A percentile compares a stretch with the other conserved stretches of the same genome.
Conservation (phyloP, 257 asterid species). For the Rhazya stricta region DNA sequence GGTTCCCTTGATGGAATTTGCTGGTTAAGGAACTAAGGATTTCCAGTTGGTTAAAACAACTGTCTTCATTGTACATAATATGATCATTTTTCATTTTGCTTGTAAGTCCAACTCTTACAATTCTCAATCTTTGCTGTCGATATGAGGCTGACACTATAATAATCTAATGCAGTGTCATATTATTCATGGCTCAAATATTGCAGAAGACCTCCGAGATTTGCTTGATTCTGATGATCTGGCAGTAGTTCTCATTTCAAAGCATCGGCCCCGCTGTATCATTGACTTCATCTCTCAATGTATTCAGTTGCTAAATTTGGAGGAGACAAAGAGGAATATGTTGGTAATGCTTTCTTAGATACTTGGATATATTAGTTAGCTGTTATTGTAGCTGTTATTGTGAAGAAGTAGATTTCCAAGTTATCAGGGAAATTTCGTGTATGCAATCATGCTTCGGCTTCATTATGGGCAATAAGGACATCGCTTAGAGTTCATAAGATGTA, state of each 20-base stretch:
- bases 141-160: conserved; percentile 5
- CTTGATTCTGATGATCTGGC: conserved; percentile 75
- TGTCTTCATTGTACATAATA: background rate
- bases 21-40: background rate
- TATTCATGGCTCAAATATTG: conserved; percentile 60
- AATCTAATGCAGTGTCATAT: conserved; percentile 75
- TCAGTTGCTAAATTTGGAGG: conserved; percentile 60
- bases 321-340: conserved; percentile 56
- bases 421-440: background rate
- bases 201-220: conserved; percentile 51
- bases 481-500: background rate
- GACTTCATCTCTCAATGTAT: conserved; percentile 90
- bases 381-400: background rate
- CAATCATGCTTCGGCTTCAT: background rate
- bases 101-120: too few relatives aligned
- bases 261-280: conserved; percentile 81
- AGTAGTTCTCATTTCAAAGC: conserved; percentile 65
- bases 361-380: background rate
- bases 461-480: background rate
- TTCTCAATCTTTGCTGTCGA: background rate
- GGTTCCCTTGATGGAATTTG: background rate
- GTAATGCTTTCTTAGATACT: conserved; percentile 29
- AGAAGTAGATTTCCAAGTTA: background rate
- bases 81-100: background rate
- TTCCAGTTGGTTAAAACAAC: background rate